Evolutionary conservation across 73 alveolate genomes (phyloP), one percentile per base, ranked within the genome.

Genomic region (Chromera velia): DNA sequence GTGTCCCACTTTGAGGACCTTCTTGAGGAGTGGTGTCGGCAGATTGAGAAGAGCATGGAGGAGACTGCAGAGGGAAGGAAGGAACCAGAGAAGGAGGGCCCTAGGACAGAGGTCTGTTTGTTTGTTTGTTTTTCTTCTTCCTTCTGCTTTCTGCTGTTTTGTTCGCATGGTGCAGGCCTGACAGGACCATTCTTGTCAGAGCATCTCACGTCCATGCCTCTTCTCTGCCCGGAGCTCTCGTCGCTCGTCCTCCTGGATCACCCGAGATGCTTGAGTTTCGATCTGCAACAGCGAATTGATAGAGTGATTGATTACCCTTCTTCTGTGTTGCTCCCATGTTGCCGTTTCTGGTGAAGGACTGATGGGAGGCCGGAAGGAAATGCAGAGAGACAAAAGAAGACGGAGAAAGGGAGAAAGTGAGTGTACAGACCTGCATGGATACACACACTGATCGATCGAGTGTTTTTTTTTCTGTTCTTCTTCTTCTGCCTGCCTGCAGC

Each of bases 11-110:
- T 76, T 82, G 87, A 74, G 55, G 70, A 71, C 9, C 76, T 84
- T 73, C 79, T 90, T 76, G 76, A 87, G 32, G 83, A 70, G 32
- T 92, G 98, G 96, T 81, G 84, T 46, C 88, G 87, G 26, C 83
- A 76, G 72, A 92, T 92, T 40, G 94, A 90, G 75, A 81, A 77
- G 34, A 83, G 68, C 79, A 69, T 92, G 69, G 93, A 87, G 72
- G 94, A 89, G 55, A 81, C 86, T 17, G 87, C 88, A 47, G 83
- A 87, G 47, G 81, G 75, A 32, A 78, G 84, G 47, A 77, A 75
- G 76, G 86, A 80, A 10, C 72, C 83, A 31, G 87, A 81, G 27
- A 93, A 92, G 27, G 86, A 90, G 33, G 98, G 95, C 66, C 93
- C 96, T 30, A 88, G 90, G 9, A 83, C 93, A 0, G 93, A 89